These are phyloP conservation scores for Boechera divaricarpa DNA, from an alignment of 345 rosid genomes.

Conservation along the genomic window DNA sequence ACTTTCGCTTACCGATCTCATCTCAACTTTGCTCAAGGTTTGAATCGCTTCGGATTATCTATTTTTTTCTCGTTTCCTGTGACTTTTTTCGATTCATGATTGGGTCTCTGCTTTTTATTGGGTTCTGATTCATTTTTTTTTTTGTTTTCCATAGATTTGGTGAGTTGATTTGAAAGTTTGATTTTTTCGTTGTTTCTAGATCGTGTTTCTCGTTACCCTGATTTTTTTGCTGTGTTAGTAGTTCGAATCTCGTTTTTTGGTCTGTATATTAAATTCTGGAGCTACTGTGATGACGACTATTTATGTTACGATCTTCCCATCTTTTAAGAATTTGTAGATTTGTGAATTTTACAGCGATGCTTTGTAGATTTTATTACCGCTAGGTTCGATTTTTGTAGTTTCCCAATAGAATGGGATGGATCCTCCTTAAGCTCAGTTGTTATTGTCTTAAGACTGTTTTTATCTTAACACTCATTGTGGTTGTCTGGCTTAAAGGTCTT, in stretches of 20 bases:
- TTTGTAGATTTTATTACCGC: background rate
- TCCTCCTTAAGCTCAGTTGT: background rate
- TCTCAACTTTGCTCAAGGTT: constrained; percentile 37
- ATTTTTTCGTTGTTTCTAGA: constrained; percentile 31
- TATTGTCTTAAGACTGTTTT: background rate
- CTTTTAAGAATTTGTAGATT: constrained; percentile 1
- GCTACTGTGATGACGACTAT: constrained; percentile 34
- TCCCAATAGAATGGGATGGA: background rate
- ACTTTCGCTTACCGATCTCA: constrained; percentile 19
- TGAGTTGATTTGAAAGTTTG: constrained; percentile 21
- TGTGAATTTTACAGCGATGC: background rate
- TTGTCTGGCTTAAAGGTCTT: background rate
- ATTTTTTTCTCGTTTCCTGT: background rate
- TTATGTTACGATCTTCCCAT: constrained; percentile 9
- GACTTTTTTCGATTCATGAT: background rate
- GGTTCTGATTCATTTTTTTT: background rate
- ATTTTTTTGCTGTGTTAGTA: background rate
- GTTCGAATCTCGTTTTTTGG: background rate
- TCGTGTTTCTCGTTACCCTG: background rate
- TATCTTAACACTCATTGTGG: background rate
- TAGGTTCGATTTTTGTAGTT: constrained; percentile 8
- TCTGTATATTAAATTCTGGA: background rate
- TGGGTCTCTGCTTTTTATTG: background rate
- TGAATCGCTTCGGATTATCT: background rate
- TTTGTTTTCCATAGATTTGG: background rate